phyloP scores from a whole-genome alignment of 176 grass and related monocot species.

The Oryza meyeriana region DNA sequence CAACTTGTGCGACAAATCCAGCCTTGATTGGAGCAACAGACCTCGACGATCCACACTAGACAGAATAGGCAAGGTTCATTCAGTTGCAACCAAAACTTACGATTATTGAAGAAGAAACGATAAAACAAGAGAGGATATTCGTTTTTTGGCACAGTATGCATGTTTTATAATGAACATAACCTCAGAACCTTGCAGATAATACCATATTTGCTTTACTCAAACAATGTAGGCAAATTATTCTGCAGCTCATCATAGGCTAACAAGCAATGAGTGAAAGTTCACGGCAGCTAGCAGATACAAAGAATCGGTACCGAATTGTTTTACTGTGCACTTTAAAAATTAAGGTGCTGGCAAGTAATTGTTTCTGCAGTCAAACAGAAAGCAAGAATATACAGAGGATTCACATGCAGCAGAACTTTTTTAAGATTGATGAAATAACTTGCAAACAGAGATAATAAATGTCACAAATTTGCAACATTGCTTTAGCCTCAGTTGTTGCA shows the following conservation, averaged over 20 bases:
- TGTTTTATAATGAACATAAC: neutral
- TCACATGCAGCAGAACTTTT: neutral
- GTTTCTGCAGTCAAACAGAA: neutral
- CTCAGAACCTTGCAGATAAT: slow-evolving; percentile 31
- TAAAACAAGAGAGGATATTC: neutral
- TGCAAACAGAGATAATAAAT: neutral
- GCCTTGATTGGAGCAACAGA: slow-evolving; percentile 72
- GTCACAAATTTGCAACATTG: neutral
- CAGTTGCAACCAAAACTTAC: neutral
- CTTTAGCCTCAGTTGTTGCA: slow-evolving; percentile 19
- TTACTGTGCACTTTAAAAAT: neutral
- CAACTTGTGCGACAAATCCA: slow-evolving; percentile 74
- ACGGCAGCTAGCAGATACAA: neutral
- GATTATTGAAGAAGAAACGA: neutral
- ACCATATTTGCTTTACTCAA: slow-evolving; percentile 38
- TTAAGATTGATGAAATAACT: neutral
- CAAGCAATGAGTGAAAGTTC: neutral
- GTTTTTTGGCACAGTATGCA: neutral
- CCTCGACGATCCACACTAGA: slow-evolving; percentile 81
- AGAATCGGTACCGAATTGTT: neutral
- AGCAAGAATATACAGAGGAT: neutral
- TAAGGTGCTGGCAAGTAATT: neutral
- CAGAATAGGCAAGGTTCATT: neutral
- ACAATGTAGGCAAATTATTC: slow-evolving; percentile 51
- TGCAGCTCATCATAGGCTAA: slow-evolving; percentile 41